Base-by-base conservation (phyloP, 108 stramenopile genomes). In the Skeletonema costatum region DNA sequence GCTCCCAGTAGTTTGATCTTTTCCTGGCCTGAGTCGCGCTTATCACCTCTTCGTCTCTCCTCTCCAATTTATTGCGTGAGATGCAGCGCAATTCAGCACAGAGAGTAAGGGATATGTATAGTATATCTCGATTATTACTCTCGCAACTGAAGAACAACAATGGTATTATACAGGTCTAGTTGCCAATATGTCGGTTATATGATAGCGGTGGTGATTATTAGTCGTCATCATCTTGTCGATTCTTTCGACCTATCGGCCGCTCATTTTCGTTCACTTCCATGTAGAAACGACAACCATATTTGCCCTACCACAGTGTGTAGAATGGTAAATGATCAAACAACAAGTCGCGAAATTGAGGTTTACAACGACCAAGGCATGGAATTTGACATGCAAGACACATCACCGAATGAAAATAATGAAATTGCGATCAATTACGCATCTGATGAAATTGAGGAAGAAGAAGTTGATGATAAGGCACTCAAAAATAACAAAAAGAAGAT, bases 401-500 rank as follows among this genome's bases (percentile, higher is more conserved):
- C 44, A 4, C 44, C 16, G 44, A 5, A 16, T 56, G 53, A 25
- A n/a, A 51, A 51, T 6, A 25, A 56, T 56, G 53, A 25, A 25
- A 21, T 56, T 2, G 25, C 29, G 5, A 56, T 56, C 2, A 29
- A 21, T 25, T 56, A 56, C n/a, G 32, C 19, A 19, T 9, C n/a
- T 2, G 63, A 64, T 35, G 63, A 64, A 9, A 39, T 35, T 21
- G 63, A 39, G 1, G 63, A 33, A 35, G 63, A 39, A 32, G 19
- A n/a, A 14, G 4, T 2, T 62, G 68, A 41, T 21, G 68, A 8
- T 3, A 41, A 48, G 10, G 2, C 38, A 32, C 51, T 48, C 31
- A 58, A 11, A 32, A 61, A 70, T 29, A 16, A 51, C 17, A 78
- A 65, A 58, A 80, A 53, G 38, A 66, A 71, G 70, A 68, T 84